phyloP scores from a whole-genome alignment of 805 yeast genomes.

The Candida quercuum region DNA sequence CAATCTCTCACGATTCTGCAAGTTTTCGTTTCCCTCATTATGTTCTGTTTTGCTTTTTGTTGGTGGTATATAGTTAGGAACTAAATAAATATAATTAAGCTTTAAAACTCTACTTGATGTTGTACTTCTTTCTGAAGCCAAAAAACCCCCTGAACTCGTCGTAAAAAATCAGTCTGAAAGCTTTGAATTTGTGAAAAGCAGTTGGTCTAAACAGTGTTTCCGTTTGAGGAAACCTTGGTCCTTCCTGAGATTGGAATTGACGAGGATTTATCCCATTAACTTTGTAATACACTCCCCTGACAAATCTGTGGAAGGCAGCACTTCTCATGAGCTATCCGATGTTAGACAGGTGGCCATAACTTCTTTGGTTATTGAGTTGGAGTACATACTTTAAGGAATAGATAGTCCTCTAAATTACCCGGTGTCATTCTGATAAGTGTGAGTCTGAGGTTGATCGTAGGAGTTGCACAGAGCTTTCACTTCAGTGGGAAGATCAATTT shows the following conservation, averaged over 20 bases:
- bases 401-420: slow-evolving; percentile 42
- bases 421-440: slow-evolving; percentile 19
- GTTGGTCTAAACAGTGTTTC: slow-evolving; percentile 38
- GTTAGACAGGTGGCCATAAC: too few species aligned
- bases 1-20: too few species aligned
- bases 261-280: slow-evolving; percentile 52
- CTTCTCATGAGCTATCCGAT: slow-evolving; percentile 44
- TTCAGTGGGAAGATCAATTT: too few species aligned
- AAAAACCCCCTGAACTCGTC: slow-evolving; percentile 56
- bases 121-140: slow-evolving; percentile 34
- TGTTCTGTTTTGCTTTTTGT: too few species aligned
- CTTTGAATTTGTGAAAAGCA: slow-evolving; percentile 48
- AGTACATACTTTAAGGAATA: slow-evolving; percentile 22
- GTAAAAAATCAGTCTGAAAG: slow-evolving; percentile 51
- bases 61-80: not conserved
- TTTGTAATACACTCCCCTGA: slow-evolving; percentile 53
- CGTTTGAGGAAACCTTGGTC: slow-evolving; percentile 16
- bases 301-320: slow-evolving; percentile 57
- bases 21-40: not conserved
- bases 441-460: too few species aligned
- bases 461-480: too few species aligned
- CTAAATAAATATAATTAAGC: too few species aligned
- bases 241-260: slow-evolving; percentile 21
- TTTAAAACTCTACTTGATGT: slow-evolving; percentile 4
- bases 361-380: too few species aligned